Evolutionary conservation across 225 moss, liverwort and hornwort genomes (phyloP).

Genomic region (Sphagnum contortum): DNA sequence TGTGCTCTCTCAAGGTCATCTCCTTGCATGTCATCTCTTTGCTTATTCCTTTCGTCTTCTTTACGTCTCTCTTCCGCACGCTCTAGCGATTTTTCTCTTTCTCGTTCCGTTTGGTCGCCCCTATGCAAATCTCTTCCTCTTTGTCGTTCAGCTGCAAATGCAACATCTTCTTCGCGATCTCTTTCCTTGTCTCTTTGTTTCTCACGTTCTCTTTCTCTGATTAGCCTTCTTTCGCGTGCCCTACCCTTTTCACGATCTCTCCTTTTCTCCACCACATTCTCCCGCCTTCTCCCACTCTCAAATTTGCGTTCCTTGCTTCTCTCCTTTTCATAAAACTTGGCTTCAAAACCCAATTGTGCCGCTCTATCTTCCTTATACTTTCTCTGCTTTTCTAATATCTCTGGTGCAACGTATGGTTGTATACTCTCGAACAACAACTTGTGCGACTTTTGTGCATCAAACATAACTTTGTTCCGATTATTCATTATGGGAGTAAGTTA

Average conservation of each 20-base stretch:
- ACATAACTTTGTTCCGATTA: no score
- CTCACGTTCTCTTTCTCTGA: conserved; percentile 17
- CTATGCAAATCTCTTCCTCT: conserved; percentile 17
- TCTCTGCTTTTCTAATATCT: conserved; percentile 18
- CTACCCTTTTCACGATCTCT: conserved; percentile 20
- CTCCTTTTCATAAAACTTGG: conserved; percentile 30
- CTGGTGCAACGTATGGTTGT: neutral
- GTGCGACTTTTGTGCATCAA: no score
- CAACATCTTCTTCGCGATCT: conserved; percentile 22
- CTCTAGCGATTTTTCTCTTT: conserved; percentile 24
- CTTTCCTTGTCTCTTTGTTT: conserved; percentile 22
- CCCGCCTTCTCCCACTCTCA: conserved; percentile 13
- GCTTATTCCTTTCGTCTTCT: conserved; percentile 12
- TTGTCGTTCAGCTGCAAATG: conserved; percentile 23
- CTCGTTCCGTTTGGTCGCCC: conserved; percentile 3
- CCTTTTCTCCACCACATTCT: conserved; percentile 8
- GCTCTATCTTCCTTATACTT: conserved; percentile 13
- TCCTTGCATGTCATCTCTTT: neutral
- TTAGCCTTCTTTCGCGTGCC: conserved; percentile 22
- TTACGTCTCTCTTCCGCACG: conserved; percentile 13
- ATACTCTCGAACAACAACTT: conserved; percentile 20
- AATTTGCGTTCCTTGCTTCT: conserved; percentile 26
- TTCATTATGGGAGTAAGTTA: no score
- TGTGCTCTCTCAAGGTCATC: conserved; percentile 11
- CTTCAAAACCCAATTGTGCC: conserved; percentile 5